Evolutionary conservation across 2,329 filamentous ascomycete species (phyloP).

Genomic region (Trichoderma gracile): DNA sequence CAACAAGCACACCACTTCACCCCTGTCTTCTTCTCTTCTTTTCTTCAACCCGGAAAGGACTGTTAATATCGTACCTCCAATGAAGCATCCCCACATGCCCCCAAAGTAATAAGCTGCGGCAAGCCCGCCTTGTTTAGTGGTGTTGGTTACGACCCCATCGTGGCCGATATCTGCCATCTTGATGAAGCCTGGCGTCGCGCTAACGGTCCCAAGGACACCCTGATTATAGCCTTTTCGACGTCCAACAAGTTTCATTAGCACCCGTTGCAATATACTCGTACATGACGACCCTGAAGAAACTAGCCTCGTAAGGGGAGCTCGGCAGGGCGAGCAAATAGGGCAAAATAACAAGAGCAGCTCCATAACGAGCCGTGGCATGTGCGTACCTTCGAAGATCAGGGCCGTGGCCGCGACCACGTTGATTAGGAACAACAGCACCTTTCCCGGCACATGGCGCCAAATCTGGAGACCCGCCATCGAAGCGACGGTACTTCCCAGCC

Average conservation of each 20-base stretch:
- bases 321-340: not conserved
- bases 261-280: not conserved
- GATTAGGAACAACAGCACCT: slow-evolving; percentile 30
- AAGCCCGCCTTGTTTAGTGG: slow-evolving; percentile 53
- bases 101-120: slow-evolving; percentile 57
- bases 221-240: slow-evolving; percentile 51
- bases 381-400: slow-evolving; percentile 31
- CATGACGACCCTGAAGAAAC: not conserved
- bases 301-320: slow-evolving; percentile 7
- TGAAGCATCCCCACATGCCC: slow-evolving; percentile 51
- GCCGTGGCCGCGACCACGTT: slow-evolving; percentile 31
- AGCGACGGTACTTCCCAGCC: not conserved
- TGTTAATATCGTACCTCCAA: slow-evolving; percentile 39
- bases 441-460: slow-evolving; percentile 32
- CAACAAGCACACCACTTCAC: not conserved
- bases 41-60: not conserved
- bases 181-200: slow-evolving; percentile 45
- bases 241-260: not conserved
- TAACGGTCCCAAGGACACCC: slow-evolving; percentile 56
- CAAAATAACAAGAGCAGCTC: too few species aligned
- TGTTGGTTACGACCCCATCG: slow-evolving; percentile 49
- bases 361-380: too few species aligned
- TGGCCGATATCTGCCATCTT: slow-evolving; percentile 48
- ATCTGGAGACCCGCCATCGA: slow-evolving; percentile 28
- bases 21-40: not conserved